A percentile compares a stretch with the other conserved stretches of the same genome.
phyloP scores from a whole-genome alignment of 169 alveolate genomes.

The Plasmodium malariae region DNA sequence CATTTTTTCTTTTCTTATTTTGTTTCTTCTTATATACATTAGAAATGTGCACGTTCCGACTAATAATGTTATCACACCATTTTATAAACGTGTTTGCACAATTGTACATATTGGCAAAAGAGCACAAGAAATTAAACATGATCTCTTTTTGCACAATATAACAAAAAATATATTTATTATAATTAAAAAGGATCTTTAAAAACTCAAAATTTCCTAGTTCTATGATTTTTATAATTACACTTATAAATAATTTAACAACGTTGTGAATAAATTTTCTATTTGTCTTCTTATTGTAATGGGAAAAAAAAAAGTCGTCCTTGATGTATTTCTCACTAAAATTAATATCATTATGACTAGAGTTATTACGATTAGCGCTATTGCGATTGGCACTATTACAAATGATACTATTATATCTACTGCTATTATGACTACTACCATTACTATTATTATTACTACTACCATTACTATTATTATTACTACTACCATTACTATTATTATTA shows the following conservation, averaged over 20 bases:
- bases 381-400: neutral
- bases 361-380: too few relatives aligned
- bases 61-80: slow-evolving; percentile 14
- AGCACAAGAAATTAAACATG: slow-evolving; percentile 46
- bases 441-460: neutral
- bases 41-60: neutral
- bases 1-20: slow-evolving; percentile 13
- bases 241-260: slow-evolving; percentile 47
- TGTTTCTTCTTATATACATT: neutral
- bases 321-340: slow-evolving; percentile 5
- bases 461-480: neutral
- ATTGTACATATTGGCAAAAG: slow-evolving; percentile 55
- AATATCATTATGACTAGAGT: too few relatives aligned
- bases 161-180: slow-evolving; percentile 49
- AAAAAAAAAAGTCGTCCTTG: slow-evolving; percentile 24
- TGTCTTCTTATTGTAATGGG: slow-evolving; percentile 24
- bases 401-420: neutral
- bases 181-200: slow-evolving; percentile 63
- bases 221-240: slow-evolving; percentile 59
- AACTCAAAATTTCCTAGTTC: slow-evolving; percentile 70
- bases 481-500: neutral
- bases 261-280: slow-evolving; percentile 16
- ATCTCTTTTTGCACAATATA: slow-evolving; percentile 29
- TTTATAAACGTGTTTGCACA: slow-evolving; percentile 30
- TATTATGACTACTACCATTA: neutral